phyloP scores from a whole-genome alignment of 2,329 filamentous ascomycete genomes.

The Neoascochyta sp. region DNA sequence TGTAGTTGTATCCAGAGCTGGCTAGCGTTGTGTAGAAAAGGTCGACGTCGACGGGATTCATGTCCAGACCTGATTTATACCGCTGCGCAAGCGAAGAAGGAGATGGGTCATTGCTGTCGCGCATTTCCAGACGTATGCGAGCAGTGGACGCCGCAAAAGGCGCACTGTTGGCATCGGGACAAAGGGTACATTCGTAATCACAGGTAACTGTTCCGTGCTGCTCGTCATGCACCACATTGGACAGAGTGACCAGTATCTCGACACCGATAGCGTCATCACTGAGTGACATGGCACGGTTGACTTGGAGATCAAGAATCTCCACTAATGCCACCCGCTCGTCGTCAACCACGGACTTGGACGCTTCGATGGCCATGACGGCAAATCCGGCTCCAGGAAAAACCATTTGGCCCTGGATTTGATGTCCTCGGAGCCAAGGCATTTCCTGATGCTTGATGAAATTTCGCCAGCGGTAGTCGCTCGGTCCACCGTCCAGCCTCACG shows the following conservation, averaged over 20 bases:
- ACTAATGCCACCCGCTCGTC: constrained; percentile 11
- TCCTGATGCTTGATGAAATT: constrained; percentile 10
- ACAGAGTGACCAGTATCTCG: constrained; percentile 3
- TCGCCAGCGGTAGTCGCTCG: constrained; percentile 7
- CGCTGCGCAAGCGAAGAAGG: neutral
- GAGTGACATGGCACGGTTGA: no score
- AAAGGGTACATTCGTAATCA: no score
- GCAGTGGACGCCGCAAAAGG: neutral
- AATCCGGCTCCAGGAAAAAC: constrained; percentile 48
- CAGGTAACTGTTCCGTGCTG: no score
- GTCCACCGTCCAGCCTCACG: neutral
- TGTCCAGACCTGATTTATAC: neutral
- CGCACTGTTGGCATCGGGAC: neutral
- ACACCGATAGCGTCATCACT: no score
- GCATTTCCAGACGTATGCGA: neutral
- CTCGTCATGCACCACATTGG: no score
- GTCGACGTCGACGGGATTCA: constrained; percentile 1
- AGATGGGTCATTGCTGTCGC: neutral
- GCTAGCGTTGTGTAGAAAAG: constrained; percentile 1
- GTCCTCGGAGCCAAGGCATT: constrained; percentile 15
- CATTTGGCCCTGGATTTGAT: constrained; percentile 25
- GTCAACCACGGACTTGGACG: constrained; percentile 12
- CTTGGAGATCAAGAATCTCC: no score
- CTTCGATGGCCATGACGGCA: constrained; percentile 11
- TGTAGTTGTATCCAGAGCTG: constrained; percentile 2